These are phyloP conservation scores for Diaporthe citriasiana DNA, from an alignment of 2,329 filamentous ascomycete species.

Conservation along the genomic window DNA sequence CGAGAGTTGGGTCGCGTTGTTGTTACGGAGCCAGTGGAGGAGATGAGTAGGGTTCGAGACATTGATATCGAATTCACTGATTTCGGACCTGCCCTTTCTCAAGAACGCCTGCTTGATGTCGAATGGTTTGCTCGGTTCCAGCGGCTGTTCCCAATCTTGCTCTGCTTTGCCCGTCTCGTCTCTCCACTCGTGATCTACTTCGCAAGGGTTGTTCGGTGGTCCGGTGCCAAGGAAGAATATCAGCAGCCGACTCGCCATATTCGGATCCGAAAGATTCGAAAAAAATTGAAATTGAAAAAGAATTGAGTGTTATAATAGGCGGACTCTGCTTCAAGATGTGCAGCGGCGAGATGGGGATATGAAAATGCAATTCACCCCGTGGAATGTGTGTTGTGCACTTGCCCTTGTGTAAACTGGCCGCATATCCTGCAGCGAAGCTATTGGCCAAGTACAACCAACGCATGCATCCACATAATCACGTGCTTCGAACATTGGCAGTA, in stretches of 20 bases:
- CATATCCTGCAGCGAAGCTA: too few species aligned
- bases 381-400: background rate
- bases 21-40: background rate
- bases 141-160: background rate
- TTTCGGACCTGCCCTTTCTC: background rate
- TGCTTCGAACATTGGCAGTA: too few species aligned
- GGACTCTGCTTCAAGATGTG: background rate
- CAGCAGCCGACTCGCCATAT: background rate
- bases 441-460: too few species aligned
- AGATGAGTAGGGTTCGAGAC: background rate
- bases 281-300: too few species aligned
- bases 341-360: background rate
- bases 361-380: background rate
- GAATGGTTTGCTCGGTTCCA: background rate
- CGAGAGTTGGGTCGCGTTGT: background rate
- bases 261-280: background rate
- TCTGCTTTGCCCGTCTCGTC: background rate
- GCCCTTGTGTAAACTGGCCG: conserved; percentile 1
- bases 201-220: background rate
- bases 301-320: too few species aligned
- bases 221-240: background rate
- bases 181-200: background rate
- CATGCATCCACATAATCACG: too few species aligned
- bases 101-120: background rate
- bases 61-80: background rate